Evolutionary conservation across 805 yeast species (phyloP), one percentile per base, ranked within the genome.

Genomic region (Lachancea cidri): DNA sequence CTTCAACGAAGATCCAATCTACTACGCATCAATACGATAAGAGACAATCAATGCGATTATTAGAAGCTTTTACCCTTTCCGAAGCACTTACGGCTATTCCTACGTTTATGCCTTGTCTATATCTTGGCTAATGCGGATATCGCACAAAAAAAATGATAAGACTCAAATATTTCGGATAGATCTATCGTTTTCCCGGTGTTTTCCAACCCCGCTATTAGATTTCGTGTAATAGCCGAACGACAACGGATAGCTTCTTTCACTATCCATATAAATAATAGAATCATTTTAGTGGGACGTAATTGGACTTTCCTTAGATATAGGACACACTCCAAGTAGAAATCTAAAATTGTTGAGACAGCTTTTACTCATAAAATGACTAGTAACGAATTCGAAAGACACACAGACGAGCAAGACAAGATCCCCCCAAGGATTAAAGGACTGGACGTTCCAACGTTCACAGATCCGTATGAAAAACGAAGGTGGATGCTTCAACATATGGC

Each of bases 401-500:
- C 7, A 22, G 27, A 22, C 9, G 11, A 22, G 27, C 7, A 22
- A 22, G 27, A 7, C 27, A 22, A 22, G 7, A 11, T 22, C 11
- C 27, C 27, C 7, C 27, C 27, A 22, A 22, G 27, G 27, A 11
- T 22, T 17, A 36, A 22, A 17, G 37, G 41, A 24, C 25, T 41
- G 16, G 33, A 36, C 6, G 33, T 36, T 30, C 44, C 44, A 3
- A 29, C 16, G 15, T 41, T 36, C 22, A 31, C 36, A 13, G 36
- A 30, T 31, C 37, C 22, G 13, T 24, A 41, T 25, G 41, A 41
- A 17, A 41, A 41, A 16, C 39, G 44, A 24, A 11, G 29, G n/a
- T 41, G 44, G 44, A 41, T 41, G 44, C 41, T 41, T 22, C 76
- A 83, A 55, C 93, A 84, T 52, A 76, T 81, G 79, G 93, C 94